Base-by-base conservation (phyloP, 2,329 filamentous ascomycete species). In the Pestalotiopsis sp. region DNA sequence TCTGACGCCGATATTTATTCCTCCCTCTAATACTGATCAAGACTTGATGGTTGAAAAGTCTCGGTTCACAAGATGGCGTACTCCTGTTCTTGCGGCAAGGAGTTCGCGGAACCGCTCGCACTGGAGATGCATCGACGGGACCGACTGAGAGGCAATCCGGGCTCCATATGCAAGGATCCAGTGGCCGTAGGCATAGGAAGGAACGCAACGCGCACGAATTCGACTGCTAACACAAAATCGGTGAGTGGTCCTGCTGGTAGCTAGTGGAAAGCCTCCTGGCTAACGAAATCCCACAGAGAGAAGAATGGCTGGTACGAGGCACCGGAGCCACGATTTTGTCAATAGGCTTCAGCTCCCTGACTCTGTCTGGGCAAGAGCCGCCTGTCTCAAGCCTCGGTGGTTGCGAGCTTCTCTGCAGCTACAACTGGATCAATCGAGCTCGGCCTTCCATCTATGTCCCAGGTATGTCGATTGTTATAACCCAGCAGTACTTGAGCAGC, bases 341-440 rank as follows among this genome's bases (percentile, higher is more conserved):
- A 13, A 6, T 59, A 17, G 14, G 23, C 57, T 59, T 2, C 57
- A 36, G 20, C 57, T 36, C 27, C 57, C 57, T 59, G 11, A 12
- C 23, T 13, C 57, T 59, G 14, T 59, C 25, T 27, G 57, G 20
- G 27, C 11, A 59, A 3, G 57, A 59, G 25, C 9, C 49, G 12
- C 64, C 14, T 20, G 64, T 66, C 6, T 66, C 64, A n/a, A 66
- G 64, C n/a, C 4, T 23, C 23, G 31, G 45, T 12, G 72, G 20
- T 25, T 62, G 17, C 66, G 58, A 69, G 66, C 61, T 70, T 38
- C 41, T 70, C 11, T 70, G 68, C 69, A 75, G 59, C 41, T 70
- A 70, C 62, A 69, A 66, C 25, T 69, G 69, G 69, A 59, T 59
- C 14, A 36, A 64, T 36, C 38, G 61, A 0, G 9, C 14, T n/a